These are phyloP conservation scores for Kwoniella pini DNA, from an alignment of 768 basidiomycete genomes.

Conservation along the genomic window DNA sequence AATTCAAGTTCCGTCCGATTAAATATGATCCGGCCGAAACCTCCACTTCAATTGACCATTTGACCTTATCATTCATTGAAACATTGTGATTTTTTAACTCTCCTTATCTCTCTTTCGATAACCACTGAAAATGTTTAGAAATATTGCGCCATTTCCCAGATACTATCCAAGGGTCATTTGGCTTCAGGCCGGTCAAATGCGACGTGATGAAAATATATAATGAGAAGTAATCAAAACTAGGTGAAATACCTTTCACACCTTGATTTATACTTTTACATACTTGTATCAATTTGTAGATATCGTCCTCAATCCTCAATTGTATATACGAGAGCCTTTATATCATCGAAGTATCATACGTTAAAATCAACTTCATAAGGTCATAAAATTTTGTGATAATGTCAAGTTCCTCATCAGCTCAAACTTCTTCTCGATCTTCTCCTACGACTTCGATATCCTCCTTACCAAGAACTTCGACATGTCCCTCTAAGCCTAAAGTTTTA, in stretches of 20 bases:
- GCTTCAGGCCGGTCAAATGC: neutral
- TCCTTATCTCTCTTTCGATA: neutral
- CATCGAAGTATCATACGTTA: too few relatives aligned
- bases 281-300: too few relatives aligned
- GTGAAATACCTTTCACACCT: too few relatives aligned
- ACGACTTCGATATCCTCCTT: neutral
- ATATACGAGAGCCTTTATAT: too few relatives aligned
- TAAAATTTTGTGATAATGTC: too few relatives aligned
- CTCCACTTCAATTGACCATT: slow-evolving; percentile 1
- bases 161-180: neutral
- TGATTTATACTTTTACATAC: too few relatives aligned
- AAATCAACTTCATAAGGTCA: too few relatives aligned
- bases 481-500: slow-evolving; percentile 14
- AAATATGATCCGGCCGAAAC: neutral
- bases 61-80: neutral
- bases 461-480: neutral
- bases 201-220: too few relatives aligned
- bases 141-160: neutral
- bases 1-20: neutral
- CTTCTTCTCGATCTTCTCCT: neutral
- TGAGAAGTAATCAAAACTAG: too few relatives aligned
- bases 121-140: too few relatives aligned
- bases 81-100: neutral
- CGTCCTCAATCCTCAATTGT: too few relatives aligned
- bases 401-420: neutral